phyloP scores from a whole-genome alignment of 2,329 filamentous ascomycete genomes.

The Sporothrix brasiliensis region DNA sequence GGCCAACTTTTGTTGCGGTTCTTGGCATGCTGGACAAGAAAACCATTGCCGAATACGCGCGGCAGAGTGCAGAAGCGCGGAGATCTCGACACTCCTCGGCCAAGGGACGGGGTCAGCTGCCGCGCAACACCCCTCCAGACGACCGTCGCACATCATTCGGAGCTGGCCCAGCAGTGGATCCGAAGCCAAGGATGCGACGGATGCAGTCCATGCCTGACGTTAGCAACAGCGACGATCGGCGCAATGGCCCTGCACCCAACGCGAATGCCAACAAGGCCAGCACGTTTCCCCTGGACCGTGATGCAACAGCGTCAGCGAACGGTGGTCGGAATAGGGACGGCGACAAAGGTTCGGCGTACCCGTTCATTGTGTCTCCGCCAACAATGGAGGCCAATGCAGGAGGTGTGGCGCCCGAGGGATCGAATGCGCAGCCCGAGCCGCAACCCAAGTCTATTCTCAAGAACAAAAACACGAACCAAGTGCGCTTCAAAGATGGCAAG shows the following conservation, averaged over 20 bases:
- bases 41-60: slow-evolving; percentile 57
- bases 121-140: slow-evolving; percentile 1
- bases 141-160: background rate
- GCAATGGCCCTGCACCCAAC: background rate
- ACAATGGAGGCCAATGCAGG: slow-evolving; percentile 37
- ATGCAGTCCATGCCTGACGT: slow-evolving; percentile 20
- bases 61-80: slow-evolving; percentile 53
- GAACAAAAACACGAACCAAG: slow-evolving; percentile 61
- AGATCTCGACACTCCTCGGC: slow-evolving; percentile 30
- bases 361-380: slow-evolving; percentile 45
- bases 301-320: background rate
- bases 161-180: background rate
- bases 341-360: slow-evolving; percentile 41
- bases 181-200: background rate
- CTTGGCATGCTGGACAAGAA: slow-evolving; percentile 58
- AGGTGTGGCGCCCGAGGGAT: slow-evolving; percentile 38
- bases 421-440: slow-evolving; percentile 41
- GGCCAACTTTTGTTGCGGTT: slow-evolving; percentile 62
- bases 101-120: background rate
- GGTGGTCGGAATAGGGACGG: background rate
- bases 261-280: slow-evolving; percentile 19
- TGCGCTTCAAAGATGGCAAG: slow-evolving; percentile 55
- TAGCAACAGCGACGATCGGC: background rate
- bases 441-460: slow-evolving; percentile 63
- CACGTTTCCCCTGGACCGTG: slow-evolving; percentile 27